Evolutionary conservation across 2,329 filamentous ascomycete genomes (phyloP), one percentile per base, ranked within the genome.

Genomic region (Didymellaceae sp.): DNA sequence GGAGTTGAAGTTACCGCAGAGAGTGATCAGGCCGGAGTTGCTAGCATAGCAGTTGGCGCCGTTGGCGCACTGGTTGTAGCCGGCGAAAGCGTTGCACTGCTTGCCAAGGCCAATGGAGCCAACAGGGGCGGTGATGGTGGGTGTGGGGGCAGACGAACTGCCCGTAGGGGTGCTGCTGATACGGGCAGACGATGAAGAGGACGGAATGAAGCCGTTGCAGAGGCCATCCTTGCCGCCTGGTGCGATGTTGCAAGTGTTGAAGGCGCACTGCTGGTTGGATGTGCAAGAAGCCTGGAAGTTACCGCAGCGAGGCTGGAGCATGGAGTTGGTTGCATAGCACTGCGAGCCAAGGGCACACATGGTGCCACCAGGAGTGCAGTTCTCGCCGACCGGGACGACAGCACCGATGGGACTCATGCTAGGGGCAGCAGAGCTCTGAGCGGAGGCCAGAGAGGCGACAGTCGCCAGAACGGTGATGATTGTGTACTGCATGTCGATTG

Each of bases 1-100:
- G 10, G 61, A 47, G n/a, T 63, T 55, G 43, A 61, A 62, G 24
- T 62, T 62, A 18, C 57, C 59, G 50, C 59, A 63, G 4, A 45
- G 18, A 8, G 55, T 17, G 16, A 51, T 44, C 9, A 51, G 49
- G 33, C 37, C 45, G 1, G 47, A 62, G 49, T 62, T 62, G 5
- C 25, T 35, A 6, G 61, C 55, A 21, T 62, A 63, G 43, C 61
- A 63, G 16, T 33, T 4, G 5, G 55, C 43, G 24, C 59, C 59
- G 16, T 53, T 14, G 5, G 61, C 59, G 32, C 61, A 63, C 18
- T 34, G 44, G 5, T 43, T 56, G 5, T 49, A 45, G 10, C 43
- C 45, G 14, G 54, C 30, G 37, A 59, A 63, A n/a, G 45, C 25
- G 6, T 31, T 17, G 22, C 59, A n/a, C n/a, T n/a, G n/a, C n/a